Evolutionary conservation across 2,329 filamentous ascomycete species (phyloP), one percentile per base, ranked within the genome.

Genomic region (Pseudocercospora cruenta): DNA sequence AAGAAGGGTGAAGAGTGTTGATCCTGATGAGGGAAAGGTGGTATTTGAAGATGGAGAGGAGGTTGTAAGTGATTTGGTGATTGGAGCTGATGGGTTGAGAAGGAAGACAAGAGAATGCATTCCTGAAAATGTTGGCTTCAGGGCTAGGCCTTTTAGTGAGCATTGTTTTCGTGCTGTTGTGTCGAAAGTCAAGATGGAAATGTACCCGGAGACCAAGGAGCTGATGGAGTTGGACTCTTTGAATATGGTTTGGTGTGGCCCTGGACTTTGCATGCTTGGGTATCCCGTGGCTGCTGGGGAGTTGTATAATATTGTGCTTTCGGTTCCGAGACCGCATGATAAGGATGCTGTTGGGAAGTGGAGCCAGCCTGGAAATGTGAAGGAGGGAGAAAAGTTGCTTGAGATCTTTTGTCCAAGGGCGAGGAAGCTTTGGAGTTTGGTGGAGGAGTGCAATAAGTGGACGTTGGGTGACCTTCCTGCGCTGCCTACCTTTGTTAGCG

Each of bases 161-260:
- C 57, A 28, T 47, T 58, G 49, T 22, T 67, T 65, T 43, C 65
- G 65, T 7, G 58, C 65, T 45, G 57, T 65, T 9, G 39, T 65
- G 5, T 53, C 62, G 2, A 58, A 60, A 33, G 66, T 53, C 31
- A 58, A 31, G 7, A 67, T 67, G 62, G 9, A 49, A 8, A 14
- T 31, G 19, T 19, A 59, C 36, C 62, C 62, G 1, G 65, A 64
- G 22, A 67, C 65, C 4, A 58, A 57, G 4, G 47, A 51, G 36
- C 26, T 67, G 14, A 67, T 67, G 65, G 24, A 51, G 16, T 16
- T 45, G 10, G 36, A 33, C 24, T 33, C 16, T 1, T 31, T 45
- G 5, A 55, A 51, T 58, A 65, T 65, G 60, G 54, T 63, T 10
- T 68, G 63, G 63, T 43, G 49, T n/a, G 66, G 66, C 14, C 66